A percentile compares a stretch with the other conserved stretches of the same genome.
Conservation (phyloP, 768 basidiomycete species). For the Collybia sp. region DNA sequence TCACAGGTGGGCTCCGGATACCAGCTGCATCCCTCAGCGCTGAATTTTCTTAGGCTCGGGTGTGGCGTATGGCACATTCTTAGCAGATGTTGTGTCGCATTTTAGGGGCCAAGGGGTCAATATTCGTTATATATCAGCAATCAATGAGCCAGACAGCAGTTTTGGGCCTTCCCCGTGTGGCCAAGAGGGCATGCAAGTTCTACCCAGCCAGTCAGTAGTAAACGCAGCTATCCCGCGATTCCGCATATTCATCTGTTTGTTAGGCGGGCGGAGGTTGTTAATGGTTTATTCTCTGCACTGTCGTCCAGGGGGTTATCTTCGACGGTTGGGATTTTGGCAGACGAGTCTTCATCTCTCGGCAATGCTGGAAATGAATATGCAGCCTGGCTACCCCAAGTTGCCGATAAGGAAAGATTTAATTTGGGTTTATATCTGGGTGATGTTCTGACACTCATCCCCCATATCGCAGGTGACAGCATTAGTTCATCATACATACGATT, state of each 20-base stretch:
- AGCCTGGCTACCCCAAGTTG: slow-evolving; percentile 28
- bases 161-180: slow-evolving; percentile 35
- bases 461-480: slow-evolving; percentile 26
- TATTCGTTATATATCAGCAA: slow-evolving; percentile 36
- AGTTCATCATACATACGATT: slow-evolving; percentile 42
- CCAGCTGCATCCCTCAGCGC: not conserved
- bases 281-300: slow-evolving; percentile 28
- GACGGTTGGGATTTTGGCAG: slow-evolving; percentile 33
- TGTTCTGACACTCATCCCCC: not conserved
- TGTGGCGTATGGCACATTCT: slow-evolving; percentile 32
- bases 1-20: slow-evolving; percentile 15
- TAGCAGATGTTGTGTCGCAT: slow-evolving; percentile 36
- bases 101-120: slow-evolving; percentile 31
- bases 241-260: not conserved
- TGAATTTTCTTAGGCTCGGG: slow-evolving; percentile 18
- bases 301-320: slow-evolving; percentile 19
- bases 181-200: slow-evolving; percentile 43
- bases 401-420: slow-evolving; percentile 17
- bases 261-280: slow-evolving; percentile 36
- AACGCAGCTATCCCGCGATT: not conserved
- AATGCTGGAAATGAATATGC: slow-evolving; percentile 26
- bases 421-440: not conserved
- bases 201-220: slow-evolving; percentile 26
- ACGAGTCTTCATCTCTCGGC: slow-evolving; percentile 32
- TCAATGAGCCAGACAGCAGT: slow-evolving; percentile 38